phyloP scores from a whole-genome alignment of 2,329 filamentous ascomycete genomes.

The Ceratocystiopsis sp. region DNA sequence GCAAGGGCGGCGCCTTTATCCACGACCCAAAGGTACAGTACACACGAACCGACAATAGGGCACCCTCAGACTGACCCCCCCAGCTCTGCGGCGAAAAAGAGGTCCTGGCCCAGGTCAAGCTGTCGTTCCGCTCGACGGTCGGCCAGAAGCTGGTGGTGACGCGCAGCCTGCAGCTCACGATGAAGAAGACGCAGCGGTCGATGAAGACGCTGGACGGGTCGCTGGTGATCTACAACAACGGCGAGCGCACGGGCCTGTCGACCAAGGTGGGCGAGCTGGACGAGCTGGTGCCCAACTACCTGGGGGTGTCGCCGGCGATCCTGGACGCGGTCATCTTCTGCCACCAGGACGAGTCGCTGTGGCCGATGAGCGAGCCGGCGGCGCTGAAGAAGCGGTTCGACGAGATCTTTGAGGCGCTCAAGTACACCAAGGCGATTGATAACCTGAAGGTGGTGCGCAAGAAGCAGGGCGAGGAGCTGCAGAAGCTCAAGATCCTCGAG shows the following conservation, averaged over 20 bases:
- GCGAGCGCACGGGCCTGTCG: constrained; percentile 64
- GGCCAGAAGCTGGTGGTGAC: constrained; percentile 68
- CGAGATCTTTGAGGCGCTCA: constrained; percentile 91
- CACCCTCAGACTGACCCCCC: no score
- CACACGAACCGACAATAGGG: no score
- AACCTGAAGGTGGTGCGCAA: constrained; percentile 82
- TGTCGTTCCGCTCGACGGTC: constrained; percentile 67
- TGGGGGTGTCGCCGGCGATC: constrained; percentile 80
- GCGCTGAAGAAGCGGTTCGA: constrained; percentile 88
- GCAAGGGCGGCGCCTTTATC: constrained; percentile 79
- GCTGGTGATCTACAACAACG: constrained; percentile 58
- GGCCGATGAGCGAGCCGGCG: constrained; percentile 82
- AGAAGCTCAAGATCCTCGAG: constrained; percentile 56
- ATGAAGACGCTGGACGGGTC: constrained; percentile 76
- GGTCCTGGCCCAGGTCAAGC: constrained; percentile 77
- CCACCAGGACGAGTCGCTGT: constrained; percentile 93
- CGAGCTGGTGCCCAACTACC: constrained; percentile 62
- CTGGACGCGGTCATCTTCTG: constrained; percentile 95
- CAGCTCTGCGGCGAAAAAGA: constrained; percentile 71
- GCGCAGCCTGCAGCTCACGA: constrained; percentile 67
- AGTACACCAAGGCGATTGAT: constrained; percentile 94
- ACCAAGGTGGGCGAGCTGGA: constrained; percentile 70
- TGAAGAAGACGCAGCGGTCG: constrained; percentile 61
- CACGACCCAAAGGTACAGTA: constrained; percentile 70
- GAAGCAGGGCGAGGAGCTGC: constrained; percentile 60